Evolutionary conservation across 306 rosid species (phyloP).

Genomic region (Sophora flavescens): DNA sequence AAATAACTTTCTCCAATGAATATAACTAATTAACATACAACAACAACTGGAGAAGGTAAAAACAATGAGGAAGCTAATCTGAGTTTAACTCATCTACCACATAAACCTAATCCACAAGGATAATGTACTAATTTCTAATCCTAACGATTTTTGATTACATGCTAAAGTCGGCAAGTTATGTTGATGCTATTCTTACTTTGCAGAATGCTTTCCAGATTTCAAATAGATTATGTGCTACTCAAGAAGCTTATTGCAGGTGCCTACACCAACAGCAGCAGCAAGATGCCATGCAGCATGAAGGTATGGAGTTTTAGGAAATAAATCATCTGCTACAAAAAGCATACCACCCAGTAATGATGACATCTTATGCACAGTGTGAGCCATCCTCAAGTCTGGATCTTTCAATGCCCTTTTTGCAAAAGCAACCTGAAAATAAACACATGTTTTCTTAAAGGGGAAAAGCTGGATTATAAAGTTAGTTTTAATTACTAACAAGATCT

Average conservation of each 20-base stretch:
- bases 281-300: slow-evolving; percentile 99
- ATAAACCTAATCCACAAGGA: slow-evolving; percentile 28
- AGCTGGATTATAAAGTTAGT: not conserved
- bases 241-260: slow-evolving; percentile 97
- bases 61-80: slow-evolving; percentile 25
- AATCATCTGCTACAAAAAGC: slow-evolving; percentile 86
- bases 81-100: slow-evolving; percentile 32
- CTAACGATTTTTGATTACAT: slow-evolving; percentile 26
- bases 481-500: not conserved
- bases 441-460: not conserved
- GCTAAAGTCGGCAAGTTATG: slow-evolving; percentile 43
- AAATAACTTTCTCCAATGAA: slow-evolving; percentile 38
- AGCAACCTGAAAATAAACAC: slow-evolving; percentile 67
- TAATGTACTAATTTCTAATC: slow-evolving; percentile 26
- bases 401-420: slow-evolving; percentile 89
- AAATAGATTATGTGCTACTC: slow-evolving; percentile 51
- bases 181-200: slow-evolving; percentile 32
- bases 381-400: slow-evolving; percentile 85
- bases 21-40: slow-evolving; percentile 19
- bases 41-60: slow-evolving; percentile 28
- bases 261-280: slow-evolving; percentile 94
- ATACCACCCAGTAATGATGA: slow-evolving; percentile 79
- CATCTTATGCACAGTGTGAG: slow-evolving; percentile 86
- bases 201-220: slow-evolving; percentile 35
- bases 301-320: slow-evolving; percentile 80